These are phyloP conservation scores for Macrophomina tecta DNA, from an alignment of 2,329 filamentous ascomycete genomes.

Conservation along the genomic window DNA sequence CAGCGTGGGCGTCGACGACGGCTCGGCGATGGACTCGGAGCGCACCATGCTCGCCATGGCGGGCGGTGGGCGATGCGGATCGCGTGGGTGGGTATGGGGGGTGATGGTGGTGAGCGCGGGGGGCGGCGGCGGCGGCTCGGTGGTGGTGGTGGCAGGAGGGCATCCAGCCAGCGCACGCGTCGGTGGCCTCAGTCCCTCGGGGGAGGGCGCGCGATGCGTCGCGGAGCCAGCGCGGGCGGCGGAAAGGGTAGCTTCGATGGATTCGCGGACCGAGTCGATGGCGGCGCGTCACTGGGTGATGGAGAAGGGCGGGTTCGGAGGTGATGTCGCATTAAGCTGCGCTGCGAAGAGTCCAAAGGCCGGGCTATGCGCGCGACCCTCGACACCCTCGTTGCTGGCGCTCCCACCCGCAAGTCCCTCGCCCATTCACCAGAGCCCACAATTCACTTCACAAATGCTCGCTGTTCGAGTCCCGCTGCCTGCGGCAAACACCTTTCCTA, in stretches of 20 bases:
- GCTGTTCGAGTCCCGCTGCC: neutral
- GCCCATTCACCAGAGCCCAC: neutral
- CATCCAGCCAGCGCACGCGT: conserved; percentile 23
- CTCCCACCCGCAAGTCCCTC: neutral
- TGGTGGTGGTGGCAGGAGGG: conserved; percentile 33
- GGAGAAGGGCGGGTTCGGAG: conserved; percentile 19
- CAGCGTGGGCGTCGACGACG: conserved; percentile 41
- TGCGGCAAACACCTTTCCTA: neutral
- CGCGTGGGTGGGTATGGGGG: conserved; percentile 29
- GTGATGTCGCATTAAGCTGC: conserved; percentile 27
- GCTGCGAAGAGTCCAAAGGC: conserved; percentile 6
- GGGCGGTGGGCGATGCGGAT: conserved; percentile 21
- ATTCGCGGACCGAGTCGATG: conserved; percentile 17
- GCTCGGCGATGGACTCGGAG: conserved; percentile 44
- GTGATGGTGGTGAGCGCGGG: conserved; percentile 30
- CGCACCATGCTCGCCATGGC: conserved; percentile 47
- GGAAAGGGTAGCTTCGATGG: neutral
- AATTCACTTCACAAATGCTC: neutral
- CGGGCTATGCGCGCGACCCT: neutral
- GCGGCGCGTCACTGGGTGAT: conserved; percentile 25
- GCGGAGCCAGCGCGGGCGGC: conserved; percentile 22
- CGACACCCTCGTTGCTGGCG: neutral
- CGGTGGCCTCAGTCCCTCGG: conserved; percentile 26
- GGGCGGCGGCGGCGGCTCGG: conserved; percentile 33
- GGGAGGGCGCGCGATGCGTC: conserved; percentile 17